These are phyloP conservation scores for Elsinoe australis DNA, from an alignment of 2,329 filamentous ascomycete species.

Conservation along the genomic window DNA sequence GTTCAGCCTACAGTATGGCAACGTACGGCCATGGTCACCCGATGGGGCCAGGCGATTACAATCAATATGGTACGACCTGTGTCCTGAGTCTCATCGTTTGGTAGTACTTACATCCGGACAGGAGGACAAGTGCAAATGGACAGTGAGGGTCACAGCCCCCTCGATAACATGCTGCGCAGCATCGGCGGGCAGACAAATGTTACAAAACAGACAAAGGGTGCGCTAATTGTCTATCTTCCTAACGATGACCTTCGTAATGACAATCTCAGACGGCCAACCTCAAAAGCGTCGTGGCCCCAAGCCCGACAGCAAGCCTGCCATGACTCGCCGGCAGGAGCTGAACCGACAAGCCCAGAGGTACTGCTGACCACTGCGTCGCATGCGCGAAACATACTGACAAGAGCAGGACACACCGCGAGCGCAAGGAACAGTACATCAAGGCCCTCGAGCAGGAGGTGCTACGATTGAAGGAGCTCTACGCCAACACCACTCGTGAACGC, in stretches of 20 bases:
- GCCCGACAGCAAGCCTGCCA: constrained; percentile 88
- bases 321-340: constrained; percentile 85
- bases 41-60: constrained; percentile 6
- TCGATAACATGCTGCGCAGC: constrained; percentile 50
- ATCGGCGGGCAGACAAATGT: constrained; percentile 61
- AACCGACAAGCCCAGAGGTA: constrained; percentile 95
- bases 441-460: constrained; percentile 85
- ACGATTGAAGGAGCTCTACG: constrained; percentile 77
- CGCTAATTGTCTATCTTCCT: too few relatives aligned
- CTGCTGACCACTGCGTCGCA: constrained; percentile 19
- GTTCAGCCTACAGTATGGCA: constrained; percentile 1
- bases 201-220: constrained; percentile 44
- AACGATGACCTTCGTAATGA: too few relatives aligned
- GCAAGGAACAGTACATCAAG: constrained; percentile 95
- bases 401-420: constrained; percentile 81
- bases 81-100: not conserved
- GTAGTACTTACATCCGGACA: constrained; percentile 12
- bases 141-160: constrained; percentile 22
- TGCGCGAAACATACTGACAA: constrained; percentile 13
- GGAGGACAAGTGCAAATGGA: not conserved
- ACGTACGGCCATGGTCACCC: not conserved
- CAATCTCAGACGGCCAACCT: constrained; percentile 64
- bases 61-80: constrained; percentile 8
- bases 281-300: constrained; percentile 90
- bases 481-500: constrained; percentile 65